Conservation (phyloP, 257 asterid species). For the Ilex asprella region DNA sequence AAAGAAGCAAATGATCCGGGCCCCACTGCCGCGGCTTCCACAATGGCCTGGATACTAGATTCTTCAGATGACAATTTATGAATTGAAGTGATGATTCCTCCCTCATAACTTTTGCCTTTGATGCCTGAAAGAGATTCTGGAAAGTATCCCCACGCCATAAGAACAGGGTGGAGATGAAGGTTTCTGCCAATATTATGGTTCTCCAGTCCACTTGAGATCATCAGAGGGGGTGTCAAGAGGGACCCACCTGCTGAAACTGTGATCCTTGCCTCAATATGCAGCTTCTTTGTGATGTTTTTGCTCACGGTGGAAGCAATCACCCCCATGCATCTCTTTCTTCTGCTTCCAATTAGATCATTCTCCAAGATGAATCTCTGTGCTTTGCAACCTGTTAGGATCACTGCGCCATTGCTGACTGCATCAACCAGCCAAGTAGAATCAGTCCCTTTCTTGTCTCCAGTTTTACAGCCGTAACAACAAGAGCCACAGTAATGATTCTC, state of each 20-base stretch:
- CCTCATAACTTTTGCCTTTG: conserved; percentile 59
- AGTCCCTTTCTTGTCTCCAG: conserved; percentile 78
- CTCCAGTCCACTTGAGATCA: conserved; percentile 60
- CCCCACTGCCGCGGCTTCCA: conserved; percentile 61
- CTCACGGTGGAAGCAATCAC: conserved; percentile 44
- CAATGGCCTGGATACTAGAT: conserved; percentile 34
- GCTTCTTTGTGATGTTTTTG: conserved; percentile 28
- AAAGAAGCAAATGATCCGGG: conserved; percentile 54
- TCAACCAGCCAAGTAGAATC: conserved; percentile 85
- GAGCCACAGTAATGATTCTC: conserved; percentile 81
- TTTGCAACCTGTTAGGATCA: conserved; percentile 64
- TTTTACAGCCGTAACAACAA: conserved; percentile 78
- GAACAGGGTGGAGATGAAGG: conserved; percentile 81
- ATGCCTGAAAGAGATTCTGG: conserved; percentile 46
- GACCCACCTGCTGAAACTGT: conserved; percentile 75
- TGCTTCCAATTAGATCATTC: conserved; percentile 12
- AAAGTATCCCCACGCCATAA: conserved; percentile 80
- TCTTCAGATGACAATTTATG: conserved; percentile 56
- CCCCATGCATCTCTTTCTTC: conserved; percentile 52
- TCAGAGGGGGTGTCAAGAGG: conserved; percentile 70
- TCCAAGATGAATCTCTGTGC: conserved; percentile 52
- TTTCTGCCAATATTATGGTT: conserved; percentile 72
- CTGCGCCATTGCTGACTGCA: conserved; percentile 67
- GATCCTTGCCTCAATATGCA: conserved; percentile 44
- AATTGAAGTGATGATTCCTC: conserved; percentile 73